A percentile compares a stretch with the other conserved stretches of the same genome.
Evolutionary conservation across 2,329 filamentous ascomycete genomes (phyloP).

Genomic region (Cladophialophora exuberans): DNA sequence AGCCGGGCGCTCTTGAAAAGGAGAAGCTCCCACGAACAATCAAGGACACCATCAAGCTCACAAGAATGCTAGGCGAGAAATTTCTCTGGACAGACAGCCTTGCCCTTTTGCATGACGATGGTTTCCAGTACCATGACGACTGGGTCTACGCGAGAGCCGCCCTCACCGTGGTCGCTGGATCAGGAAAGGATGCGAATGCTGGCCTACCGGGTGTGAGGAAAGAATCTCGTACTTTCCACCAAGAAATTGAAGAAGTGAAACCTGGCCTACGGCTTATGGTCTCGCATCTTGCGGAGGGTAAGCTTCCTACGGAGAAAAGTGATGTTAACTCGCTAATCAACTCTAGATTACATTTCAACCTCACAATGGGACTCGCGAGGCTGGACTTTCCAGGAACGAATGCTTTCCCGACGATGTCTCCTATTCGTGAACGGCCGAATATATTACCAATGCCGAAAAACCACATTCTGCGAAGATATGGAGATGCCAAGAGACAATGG

Average conservation of each 20-base stretch:
- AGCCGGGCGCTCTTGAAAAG: constrained; percentile 31
- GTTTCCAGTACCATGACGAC: constrained; percentile 35
- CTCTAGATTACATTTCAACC: constrained; percentile 34
- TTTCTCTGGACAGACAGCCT: constrained; percentile 36
- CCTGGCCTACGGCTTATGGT: constrained; percentile 34
- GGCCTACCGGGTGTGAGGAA: constrained; percentile 34
- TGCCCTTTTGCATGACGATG: constrained; percentile 33
- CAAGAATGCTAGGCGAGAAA: constrained; percentile 31
- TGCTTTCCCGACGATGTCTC: constrained; percentile 42
- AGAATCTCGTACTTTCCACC: constrained; percentile 33
- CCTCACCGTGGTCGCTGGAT: constrained; percentile 31
- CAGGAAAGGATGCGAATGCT: constrained; percentile 34
- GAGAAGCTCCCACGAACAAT: constrained; percentile 34
- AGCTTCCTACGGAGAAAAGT: not conserved
- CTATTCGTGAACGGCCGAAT: constrained; percentile 40
- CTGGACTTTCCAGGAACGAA: constrained; percentile 47
- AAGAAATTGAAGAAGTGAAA: constrained; percentile 32
- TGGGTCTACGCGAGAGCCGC: constrained; percentile 34
- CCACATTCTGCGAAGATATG: constrained; percentile 35
- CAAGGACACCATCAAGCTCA: constrained; percentile 34
- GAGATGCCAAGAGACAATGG: constrained; percentile 31
- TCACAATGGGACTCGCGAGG: constrained; percentile 42
- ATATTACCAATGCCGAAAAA: constrained; percentile 34
- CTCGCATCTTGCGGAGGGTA: constrained; percentile 33
- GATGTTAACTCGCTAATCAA: constrained; percentile 1